Evolutionary conservation across 208 protist genomes (phyloP).

Genomic region (Trypanosoma melophagium): DNA sequence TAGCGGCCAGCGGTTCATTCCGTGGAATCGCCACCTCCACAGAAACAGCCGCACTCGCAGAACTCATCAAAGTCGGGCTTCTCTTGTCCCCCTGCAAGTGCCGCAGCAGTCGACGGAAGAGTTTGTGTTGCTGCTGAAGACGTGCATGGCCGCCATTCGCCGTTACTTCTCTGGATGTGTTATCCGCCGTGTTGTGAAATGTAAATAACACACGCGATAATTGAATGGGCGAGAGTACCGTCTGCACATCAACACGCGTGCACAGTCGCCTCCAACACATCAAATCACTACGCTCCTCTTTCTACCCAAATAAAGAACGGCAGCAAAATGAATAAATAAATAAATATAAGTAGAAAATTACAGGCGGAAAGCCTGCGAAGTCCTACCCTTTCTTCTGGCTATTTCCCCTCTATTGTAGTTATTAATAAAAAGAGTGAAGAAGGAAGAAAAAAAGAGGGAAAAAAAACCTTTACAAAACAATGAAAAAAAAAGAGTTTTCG

Average conservation of each 20-base stretch:
- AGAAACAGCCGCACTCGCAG: background rate
- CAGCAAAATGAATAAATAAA: background rate
- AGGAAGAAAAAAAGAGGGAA: no score
- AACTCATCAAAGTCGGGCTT: no score
- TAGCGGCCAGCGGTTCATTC: constrained; percentile 17
- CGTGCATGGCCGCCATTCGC: background rate
- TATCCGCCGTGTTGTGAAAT: no score
- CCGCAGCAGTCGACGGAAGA: constrained; percentile 13
- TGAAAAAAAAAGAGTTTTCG: no score
- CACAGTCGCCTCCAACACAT: background rate
- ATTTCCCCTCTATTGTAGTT: no score
- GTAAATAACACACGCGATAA: no score
- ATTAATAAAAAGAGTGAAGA: no score
- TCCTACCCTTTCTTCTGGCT: no score
- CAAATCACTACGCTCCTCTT: background rate
- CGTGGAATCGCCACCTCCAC: constrained; percentile 1
- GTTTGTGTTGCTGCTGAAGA: background rate
- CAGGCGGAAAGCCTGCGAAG: background rate
- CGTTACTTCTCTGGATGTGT: no score
- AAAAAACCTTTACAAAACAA: no score
- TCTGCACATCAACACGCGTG: background rate
- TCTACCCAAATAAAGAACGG: background rate
- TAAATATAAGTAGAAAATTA: background rate
- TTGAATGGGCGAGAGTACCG: no score
- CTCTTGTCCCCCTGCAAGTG: background rate